phyloP scores from a whole-genome alignment of 2,329 filamentous ascomycete genomes.

The Talaromyces verruculosus region DNA sequence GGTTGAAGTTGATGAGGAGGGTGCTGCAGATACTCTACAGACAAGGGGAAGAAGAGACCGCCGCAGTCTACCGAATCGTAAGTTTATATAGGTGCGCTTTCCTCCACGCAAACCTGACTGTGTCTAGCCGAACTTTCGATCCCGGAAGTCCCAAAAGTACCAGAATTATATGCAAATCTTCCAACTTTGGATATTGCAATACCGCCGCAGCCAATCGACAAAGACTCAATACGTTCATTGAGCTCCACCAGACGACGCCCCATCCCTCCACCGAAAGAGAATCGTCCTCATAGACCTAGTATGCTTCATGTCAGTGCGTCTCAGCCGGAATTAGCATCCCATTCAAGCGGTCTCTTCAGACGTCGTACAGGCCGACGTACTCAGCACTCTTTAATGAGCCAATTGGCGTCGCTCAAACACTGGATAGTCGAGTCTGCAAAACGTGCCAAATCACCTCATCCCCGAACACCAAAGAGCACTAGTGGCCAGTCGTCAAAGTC shows the following conservation, averaged over 20 bases:
- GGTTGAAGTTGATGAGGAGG: slow-evolving; percentile 76
- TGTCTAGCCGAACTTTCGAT: slow-evolving; percentile 58
- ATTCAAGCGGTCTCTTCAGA: slow-evolving; percentile 55
- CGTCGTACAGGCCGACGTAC: slow-evolving; percentile 57
- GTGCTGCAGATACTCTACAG: slow-evolving; percentile 58
- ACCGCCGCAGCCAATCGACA: slow-evolving; percentile 70
- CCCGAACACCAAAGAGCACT: slow-evolving; percentile 33
- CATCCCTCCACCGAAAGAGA: slow-evolving; percentile 83
- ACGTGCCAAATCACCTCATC: slow-evolving; percentile 58
- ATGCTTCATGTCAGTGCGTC: slow-evolving; percentile 80
- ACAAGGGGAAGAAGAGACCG: slow-evolving; percentile 76
- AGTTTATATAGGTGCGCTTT: slow-evolving; percentile 20
- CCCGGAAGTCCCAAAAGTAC: slow-evolving; percentile 74
- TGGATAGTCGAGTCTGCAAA: slow-evolving; percentile 70
- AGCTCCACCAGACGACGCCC: slow-evolving; percentile 78
- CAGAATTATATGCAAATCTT: slow-evolving; percentile 53
- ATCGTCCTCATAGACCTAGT: slow-evolving; percentile 73
- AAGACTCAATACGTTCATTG: slow-evolving; percentile 66
- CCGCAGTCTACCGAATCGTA: slow-evolving; percentile 60
- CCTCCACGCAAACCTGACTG: neutral
- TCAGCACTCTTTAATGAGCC: slow-evolving; percentile 64
- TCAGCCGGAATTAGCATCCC: slow-evolving; percentile 61
- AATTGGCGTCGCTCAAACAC: slow-evolving; percentile 67
- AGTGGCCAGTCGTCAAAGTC: slow-evolving; percentile 37
- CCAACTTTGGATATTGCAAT: slow-evolving; percentile 41